phyloP scores from a whole-genome alignment of 176 grass and related monocot species.

The Aegilops longissima region DNA sequence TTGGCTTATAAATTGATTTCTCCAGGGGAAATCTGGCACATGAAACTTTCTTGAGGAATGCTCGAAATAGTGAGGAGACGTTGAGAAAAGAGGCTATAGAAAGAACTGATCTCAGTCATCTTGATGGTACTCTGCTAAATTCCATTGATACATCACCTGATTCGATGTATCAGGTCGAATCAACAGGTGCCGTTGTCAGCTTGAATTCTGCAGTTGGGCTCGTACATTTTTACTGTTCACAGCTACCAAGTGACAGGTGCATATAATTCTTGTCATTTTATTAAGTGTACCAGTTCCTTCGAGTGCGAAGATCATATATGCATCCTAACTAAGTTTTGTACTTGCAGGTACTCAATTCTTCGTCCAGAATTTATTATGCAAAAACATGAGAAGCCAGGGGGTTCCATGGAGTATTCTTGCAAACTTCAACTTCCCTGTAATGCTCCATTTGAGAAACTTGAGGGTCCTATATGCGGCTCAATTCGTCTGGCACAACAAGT shows the following conservation, averaged over 20 bases:
- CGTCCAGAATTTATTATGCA: conserved; percentile 95
- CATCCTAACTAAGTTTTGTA: conserved; percentile 10
- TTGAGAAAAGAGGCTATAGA: conserved; percentile 99
- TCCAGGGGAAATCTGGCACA: conserved; percentile 81
- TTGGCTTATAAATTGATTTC: conserved; percentile 41
- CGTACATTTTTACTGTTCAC: conserved; percentile 94
- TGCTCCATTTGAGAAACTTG: conserved; percentile 93
- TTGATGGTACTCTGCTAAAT: conserved; percentile 66
- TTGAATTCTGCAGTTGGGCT: conserved; percentile 99
- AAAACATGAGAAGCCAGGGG: conserved; percentile 72
- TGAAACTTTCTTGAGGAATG: conserved; percentile 89
- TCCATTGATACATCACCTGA: conserved; percentile 54
- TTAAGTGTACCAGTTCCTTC: conserved; percentile 10
- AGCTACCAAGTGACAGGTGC: conserved; percentile 94
- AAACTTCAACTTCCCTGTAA: conserved; percentile 97
- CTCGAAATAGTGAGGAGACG: conserved; percentile 94
- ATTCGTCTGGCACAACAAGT: conserved; percentile 93
- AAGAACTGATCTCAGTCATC: conserved; percentile 98
- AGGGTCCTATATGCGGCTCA: conserved; percentile 92
- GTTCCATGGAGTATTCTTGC: conserved; percentile 81
- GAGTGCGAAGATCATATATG: neutral
- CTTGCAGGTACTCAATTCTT: conserved; percentile 88
- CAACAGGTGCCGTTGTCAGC: conserved; percentile 97
- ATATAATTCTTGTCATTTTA: conserved; percentile 27
- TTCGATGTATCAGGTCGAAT: conserved; percentile 90